Evolutionary conservation across 202 grass and related monocot species (phyloP).

Genomic region (Saccharum hybrid): DNA sequence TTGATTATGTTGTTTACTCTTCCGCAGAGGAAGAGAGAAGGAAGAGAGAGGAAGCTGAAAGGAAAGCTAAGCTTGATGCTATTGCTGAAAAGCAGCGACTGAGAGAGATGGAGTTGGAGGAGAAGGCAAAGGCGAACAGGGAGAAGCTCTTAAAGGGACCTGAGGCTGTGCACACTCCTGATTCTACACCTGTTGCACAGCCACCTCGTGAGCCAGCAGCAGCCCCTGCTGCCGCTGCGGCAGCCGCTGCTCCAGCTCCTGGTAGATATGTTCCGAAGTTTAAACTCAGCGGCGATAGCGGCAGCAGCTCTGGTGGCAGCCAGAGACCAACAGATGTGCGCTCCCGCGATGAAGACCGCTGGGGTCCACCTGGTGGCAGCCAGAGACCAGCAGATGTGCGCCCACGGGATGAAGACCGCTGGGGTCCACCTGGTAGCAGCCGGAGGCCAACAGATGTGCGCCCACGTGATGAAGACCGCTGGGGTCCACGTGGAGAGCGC

Average conservation of each 20-base stretch:
- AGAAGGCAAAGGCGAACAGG: slow-evolving; percentile 43
- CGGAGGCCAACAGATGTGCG: slow-evolving; percentile 30
- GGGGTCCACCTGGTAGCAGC: slow-evolving; percentile 44
- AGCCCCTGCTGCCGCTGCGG: slow-evolving; percentile 12
- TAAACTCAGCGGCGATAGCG: slow-evolving; percentile 45
- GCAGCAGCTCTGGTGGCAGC: slow-evolving; percentile 19
- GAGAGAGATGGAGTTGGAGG: slow-evolving; percentile 80
- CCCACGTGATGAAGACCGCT: slow-evolving; percentile 8
- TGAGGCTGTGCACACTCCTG: slow-evolving; percentile 22
- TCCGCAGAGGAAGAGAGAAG: slow-evolving; percentile 79
- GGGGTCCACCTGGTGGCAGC: slow-evolving; percentile 44
- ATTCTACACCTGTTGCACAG: slow-evolving; percentile 36
- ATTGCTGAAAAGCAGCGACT: slow-evolving; percentile 76
- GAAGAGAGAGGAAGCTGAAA: slow-evolving; percentile 82
- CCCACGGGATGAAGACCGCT: slow-evolving; percentile 51
- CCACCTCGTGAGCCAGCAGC: slow-evolving; percentile 43
- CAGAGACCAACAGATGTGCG: slow-evolving; percentile 33
- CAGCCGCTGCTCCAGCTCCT: slow-evolving; percentile 35
- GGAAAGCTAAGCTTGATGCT: slow-evolving; percentile 80
- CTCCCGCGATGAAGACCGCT: slow-evolving; percentile 50
- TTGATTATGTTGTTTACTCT: slow-evolving; percentile 14
- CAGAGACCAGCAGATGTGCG: slow-evolving; percentile 30
- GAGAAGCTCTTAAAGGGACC: slow-evolving; percentile 55
- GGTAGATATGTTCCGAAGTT: slow-evolving; percentile 72
- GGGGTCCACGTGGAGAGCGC: slow-evolving; percentile 1